phyloP scores from a whole-genome alignment of 176 grass and related monocot species.

The sorghum (Sorghum bicolor) region Sorghum_bicolor_NCBIv3 NC_012876.2:6389001-6389500 shows the following conservation, averaged over 20 bases:
- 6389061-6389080: neutral
- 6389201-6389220: neutral
- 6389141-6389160: neutral
- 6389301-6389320: neutral
- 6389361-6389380: neutral
- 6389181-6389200: neutral
- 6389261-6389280: neutral
- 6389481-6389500: too few species aligned
- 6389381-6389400: too few species aligned
- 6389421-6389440: too few species aligned
- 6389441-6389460: too few species aligned
- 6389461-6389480: too few species aligned
- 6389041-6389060: neutral
- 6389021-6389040: neutral
- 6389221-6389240: neutral
- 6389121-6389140: neutral
- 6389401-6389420: too few species aligned
- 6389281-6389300: neutral
- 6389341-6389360: neutral
- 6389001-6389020: neutral
- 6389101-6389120: neutral
- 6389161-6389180: slow-evolving; percentile 18
- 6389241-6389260: neutral
- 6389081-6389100: neutral
- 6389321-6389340: neutral